Percentiles rank a stretch among this genome's conserved stretches.
Conservation (phyloP, 192 early-diverging fungal genomes). For the Mortierella alpina region DNA sequence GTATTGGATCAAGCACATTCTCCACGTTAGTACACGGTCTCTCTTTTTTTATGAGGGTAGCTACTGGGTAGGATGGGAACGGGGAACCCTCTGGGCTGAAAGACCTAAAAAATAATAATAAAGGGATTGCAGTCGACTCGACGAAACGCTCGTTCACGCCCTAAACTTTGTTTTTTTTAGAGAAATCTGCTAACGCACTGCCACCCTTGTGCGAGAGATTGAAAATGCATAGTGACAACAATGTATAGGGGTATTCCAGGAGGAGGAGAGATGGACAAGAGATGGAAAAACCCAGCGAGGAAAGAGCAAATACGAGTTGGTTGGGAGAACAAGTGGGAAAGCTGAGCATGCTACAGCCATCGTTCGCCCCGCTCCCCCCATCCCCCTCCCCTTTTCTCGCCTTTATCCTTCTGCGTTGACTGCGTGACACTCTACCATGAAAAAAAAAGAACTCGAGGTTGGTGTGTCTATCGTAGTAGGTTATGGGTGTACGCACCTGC, state of each 20-base stretch:
- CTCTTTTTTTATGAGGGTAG: background rate
- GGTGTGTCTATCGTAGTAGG: too few species aligned
- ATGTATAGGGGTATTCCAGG: background rate
- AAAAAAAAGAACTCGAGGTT: constrained; percentile 6
- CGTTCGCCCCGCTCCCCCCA: too few species aligned
- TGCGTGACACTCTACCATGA: background rate
- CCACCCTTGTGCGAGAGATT: background rate
- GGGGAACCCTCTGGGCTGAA: too few species aligned
- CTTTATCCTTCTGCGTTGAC: too few species aligned
- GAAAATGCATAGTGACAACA: too few species aligned
- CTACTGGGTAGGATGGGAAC: background rate
- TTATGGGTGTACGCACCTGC: constrained; percentile 8
- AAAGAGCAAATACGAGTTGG: background rate
- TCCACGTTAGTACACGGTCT: background rate
- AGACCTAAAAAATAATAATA: background rate
- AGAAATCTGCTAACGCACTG: background rate
- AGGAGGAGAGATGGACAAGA: constrained; percentile 3
- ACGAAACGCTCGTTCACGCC: background rate
- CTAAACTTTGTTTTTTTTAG: background rate
- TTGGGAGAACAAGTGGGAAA: too few species aligned
- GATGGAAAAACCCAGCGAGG: background rate
- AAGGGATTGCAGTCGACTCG: background rate
- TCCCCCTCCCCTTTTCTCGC: too few species aligned
- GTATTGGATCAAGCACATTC: background rate
- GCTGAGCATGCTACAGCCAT: too few species aligned